phyloP scores from a whole-genome alignment of 1,139 yeast genomes.

The Saccharomyces hybrid region DNA sequence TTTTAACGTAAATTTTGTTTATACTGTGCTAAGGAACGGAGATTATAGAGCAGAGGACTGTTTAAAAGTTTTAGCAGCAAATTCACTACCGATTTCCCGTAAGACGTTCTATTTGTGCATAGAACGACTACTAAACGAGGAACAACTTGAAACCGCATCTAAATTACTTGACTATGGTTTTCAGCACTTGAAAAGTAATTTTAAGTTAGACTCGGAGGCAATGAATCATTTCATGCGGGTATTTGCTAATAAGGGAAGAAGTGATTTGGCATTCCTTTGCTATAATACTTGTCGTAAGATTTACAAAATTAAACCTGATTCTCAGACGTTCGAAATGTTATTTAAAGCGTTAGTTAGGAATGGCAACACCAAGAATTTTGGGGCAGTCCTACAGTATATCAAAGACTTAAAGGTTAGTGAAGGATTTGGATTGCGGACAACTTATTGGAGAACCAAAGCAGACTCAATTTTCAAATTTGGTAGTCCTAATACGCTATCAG shows the following conservation, averaged over 20 bases:
- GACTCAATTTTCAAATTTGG: constrained; percentile 17
- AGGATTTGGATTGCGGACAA: constrained; percentile 9
- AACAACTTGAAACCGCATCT: constrained; percentile 27
- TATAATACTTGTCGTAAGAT: constrained; percentile 26
- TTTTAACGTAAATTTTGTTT: constrained; percentile 16
- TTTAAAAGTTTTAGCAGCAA: constrained; percentile 15
- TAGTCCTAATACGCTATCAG: not conserved
- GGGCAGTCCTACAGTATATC: constrained; percentile 16
- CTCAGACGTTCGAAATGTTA: constrained; percentile 29
- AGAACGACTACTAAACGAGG: constrained; percentile 22
- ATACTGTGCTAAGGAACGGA: constrained; percentile 16
- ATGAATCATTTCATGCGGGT: constrained; percentile 29
- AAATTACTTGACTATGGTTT: constrained; percentile 14
- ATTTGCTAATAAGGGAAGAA: constrained; percentile 30
- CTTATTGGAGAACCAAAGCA: constrained; percentile 25
- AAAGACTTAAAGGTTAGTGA: constrained; percentile 4
- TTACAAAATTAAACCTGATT: constrained; percentile 26
- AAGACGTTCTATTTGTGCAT: constrained; percentile 24
- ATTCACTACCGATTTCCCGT: constrained; percentile 18
- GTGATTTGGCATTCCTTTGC: constrained; percentile 31
- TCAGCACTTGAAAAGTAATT: constrained; percentile 1
- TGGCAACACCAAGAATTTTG: constrained; percentile 29
- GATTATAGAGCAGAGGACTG: constrained; percentile 10
- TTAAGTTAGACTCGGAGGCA: constrained; percentile 16
- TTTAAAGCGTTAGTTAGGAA: constrained; percentile 32